phyloP scores from a whole-genome alignment of 352 stramenopile genomes.

The Phytopythium aichiense region DNA sequence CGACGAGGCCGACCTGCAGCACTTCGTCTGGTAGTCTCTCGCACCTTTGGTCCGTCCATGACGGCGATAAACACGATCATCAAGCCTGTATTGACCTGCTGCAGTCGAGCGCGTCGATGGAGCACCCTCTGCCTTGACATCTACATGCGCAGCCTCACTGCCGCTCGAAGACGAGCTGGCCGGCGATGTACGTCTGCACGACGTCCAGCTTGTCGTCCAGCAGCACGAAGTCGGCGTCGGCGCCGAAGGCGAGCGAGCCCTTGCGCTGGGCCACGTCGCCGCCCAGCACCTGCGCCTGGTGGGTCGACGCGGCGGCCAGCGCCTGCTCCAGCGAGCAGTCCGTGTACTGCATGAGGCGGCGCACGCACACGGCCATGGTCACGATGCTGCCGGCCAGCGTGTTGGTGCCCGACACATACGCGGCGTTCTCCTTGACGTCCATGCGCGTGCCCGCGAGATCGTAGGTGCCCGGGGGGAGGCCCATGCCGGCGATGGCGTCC shows the following conservation, averaged over 20 bases:
- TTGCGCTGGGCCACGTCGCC: constrained; percentile 37
- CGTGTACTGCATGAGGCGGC: constrained; percentile 78
- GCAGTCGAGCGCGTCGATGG: too few relatives aligned
- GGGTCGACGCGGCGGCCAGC: constrained; percentile 64
- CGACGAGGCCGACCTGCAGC: constrained; percentile 79
- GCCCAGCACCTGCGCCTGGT: constrained; percentile 70
- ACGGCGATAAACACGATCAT: neutral
- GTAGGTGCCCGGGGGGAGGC: constrained; percentile 60
- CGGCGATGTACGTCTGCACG: constrained; percentile 69
- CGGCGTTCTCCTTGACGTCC: constrained; percentile 34
- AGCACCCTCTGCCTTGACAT: neutral
- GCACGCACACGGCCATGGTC: constrained; percentile 79
- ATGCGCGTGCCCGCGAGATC: constrained; percentile 73
- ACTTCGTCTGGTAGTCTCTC: constrained; percentile 67
- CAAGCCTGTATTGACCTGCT: neutral
- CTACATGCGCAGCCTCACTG: constrained; percentile 1
- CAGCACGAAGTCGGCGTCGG: constrained; percentile 82
- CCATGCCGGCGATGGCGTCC: constrained; percentile 82
- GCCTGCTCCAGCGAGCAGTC: constrained; percentile 73
- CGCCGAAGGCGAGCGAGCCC: constrained; percentile 69
- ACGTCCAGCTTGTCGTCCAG: constrained; percentile 69
- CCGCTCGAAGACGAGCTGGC: constrained; percentile 51
- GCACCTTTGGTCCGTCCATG: neutral
- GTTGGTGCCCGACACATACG: constrained; percentile 62
- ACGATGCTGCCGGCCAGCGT: constrained; percentile 86